phyloP scores from a whole-genome alignment of 2,329 filamentous ascomycete species.

The Alternaria rosae region DNA sequence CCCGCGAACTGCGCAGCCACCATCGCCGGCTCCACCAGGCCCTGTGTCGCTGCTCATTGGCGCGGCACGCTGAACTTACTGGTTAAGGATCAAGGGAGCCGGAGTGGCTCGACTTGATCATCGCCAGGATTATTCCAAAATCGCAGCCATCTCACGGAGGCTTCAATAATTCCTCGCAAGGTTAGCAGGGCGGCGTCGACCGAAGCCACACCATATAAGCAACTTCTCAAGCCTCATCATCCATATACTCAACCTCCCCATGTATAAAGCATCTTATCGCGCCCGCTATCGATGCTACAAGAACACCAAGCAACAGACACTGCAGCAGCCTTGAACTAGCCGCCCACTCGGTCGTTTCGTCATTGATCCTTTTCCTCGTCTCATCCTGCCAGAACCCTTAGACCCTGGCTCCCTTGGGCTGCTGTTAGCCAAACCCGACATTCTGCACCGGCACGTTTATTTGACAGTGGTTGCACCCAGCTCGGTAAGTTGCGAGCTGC shows the following conservation, averaged over 20 bases:
- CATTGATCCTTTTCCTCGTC: constrained; percentile 23
- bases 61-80: constrained; percentile 15
- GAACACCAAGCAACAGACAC: constrained; percentile 22
- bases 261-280: constrained; percentile 39
- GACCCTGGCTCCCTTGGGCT: constrained; percentile 14
- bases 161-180: constrained; percentile 38
- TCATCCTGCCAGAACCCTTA: constrained; percentile 22
- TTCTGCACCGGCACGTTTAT: constrained; percentile 6
- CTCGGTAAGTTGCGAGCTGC: constrained; percentile 29
- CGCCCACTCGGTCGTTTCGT: constrained; percentile 20
- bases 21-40: constrained; percentile 20
- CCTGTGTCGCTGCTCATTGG: constrained; percentile 26
- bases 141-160: constrained; percentile 20
- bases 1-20: constrained; percentile 31
- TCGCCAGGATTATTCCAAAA: constrained; percentile 41
- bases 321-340: constrained; percentile 21
- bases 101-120: constrained; percentile 43
- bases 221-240: constrained; percentile 22
- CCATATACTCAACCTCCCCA: constrained; percentile 1
- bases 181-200: constrained; percentile 37
- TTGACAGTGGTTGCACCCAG: constrained; percentile 20
- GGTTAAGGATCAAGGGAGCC: constrained; percentile 31
- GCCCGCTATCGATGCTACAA: constrained; percentile 22
- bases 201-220: constrained; percentile 38
- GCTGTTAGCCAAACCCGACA: constrained; percentile 4